Evolutionary conservation across 495 filamentous ascomycete genomes (phyloP).

Genomic region (Aspergillus bridgeri): DNA sequence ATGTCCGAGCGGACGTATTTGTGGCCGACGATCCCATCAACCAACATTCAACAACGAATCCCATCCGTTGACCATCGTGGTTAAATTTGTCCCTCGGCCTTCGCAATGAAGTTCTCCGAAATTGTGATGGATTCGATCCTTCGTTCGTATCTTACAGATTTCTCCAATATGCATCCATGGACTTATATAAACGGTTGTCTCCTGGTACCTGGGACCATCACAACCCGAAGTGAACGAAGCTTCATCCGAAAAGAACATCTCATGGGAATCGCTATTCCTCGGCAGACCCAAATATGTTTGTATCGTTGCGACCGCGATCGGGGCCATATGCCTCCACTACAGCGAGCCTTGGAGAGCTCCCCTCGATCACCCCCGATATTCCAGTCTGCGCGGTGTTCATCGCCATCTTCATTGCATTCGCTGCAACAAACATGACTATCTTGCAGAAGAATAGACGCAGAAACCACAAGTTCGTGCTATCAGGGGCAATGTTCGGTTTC

Average conservation of each 20-base stretch:
- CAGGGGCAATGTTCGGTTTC: slow-evolving; percentile 70
- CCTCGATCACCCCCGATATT: slow-evolving; percentile 55
- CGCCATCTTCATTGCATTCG: slow-evolving; percentile 57
- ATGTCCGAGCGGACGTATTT: background rate
- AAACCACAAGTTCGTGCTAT: slow-evolving; percentile 69
- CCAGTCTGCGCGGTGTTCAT: slow-evolving; percentile 65
- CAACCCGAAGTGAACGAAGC: background rate
- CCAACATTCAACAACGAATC: background rate
- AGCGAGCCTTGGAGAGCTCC: slow-evolving; percentile 58
- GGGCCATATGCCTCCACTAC: slow-evolving; percentile 39
- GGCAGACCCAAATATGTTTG: slow-evolving; percentile 3
- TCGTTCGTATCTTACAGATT: background rate
- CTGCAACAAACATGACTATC: slow-evolving; percentile 61
- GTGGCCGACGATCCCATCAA: background rate
- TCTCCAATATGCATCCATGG: background rate
- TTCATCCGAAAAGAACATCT: background rate
- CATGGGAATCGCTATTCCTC: background rate
- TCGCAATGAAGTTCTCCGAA: background rate
- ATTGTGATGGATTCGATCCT: background rate
- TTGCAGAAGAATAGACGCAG: slow-evolving; percentile 54
- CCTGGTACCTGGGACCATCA: background rate
- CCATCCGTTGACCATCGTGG: too few relatives aligned
- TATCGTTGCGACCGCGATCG: slow-evolving; percentile 13
- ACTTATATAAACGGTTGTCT: background rate
- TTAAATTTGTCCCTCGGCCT: background rate